Evolutionary conservation across 2,329 filamentous ascomycete genomes (phyloP).

Genomic region (Rutstroemia sp.): DNA sequence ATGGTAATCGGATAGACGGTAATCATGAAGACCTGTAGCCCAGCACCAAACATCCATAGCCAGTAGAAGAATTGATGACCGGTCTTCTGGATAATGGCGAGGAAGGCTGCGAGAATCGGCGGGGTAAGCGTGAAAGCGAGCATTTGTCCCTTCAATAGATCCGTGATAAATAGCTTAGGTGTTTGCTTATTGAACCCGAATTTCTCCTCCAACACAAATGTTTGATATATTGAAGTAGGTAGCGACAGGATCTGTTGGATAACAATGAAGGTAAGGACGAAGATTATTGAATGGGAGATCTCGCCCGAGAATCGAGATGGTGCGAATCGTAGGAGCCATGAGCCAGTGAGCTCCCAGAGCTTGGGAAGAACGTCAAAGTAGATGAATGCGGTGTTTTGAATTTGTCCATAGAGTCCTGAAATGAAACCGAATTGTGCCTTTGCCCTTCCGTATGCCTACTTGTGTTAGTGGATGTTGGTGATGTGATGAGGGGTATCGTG

Average conservation of each 20-base stretch:
- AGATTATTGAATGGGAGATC: constrained; percentile 87
- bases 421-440: constrained; percentile 87
- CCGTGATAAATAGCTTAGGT: constrained; percentile 74
- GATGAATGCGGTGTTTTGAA: constrained; percentile 84
- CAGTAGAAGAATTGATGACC: constrained; percentile 97
- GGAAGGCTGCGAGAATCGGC: constrained; percentile 84
- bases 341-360: constrained; percentile 77
- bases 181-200: constrained; percentile 99
- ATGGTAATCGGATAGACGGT: constrained; percentile 95
- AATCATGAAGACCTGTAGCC: constrained; percentile 87
- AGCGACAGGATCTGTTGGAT: constrained; percentile 73
- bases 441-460: constrained; percentile 79
- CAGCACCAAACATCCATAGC: constrained; percentile 86
- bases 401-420: constrained; percentile 73
- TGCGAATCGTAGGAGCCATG: constrained; percentile 64
- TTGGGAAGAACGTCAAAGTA: constrained; percentile 86
- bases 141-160: constrained; percentile 85
- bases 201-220: constrained; percentile 91
- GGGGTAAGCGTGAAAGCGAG: constrained; percentile 73
- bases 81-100: constrained; percentile 90
- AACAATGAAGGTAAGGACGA: constrained; percentile 80
- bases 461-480: constrained; percentile 11
- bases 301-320: constrained; percentile 80
- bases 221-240: constrained; percentile 82
- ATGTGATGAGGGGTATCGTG: constrained; percentile 1